Conservation (phyloP, 345 rosid genomes). For the Hibiscus trionum region DNA sequence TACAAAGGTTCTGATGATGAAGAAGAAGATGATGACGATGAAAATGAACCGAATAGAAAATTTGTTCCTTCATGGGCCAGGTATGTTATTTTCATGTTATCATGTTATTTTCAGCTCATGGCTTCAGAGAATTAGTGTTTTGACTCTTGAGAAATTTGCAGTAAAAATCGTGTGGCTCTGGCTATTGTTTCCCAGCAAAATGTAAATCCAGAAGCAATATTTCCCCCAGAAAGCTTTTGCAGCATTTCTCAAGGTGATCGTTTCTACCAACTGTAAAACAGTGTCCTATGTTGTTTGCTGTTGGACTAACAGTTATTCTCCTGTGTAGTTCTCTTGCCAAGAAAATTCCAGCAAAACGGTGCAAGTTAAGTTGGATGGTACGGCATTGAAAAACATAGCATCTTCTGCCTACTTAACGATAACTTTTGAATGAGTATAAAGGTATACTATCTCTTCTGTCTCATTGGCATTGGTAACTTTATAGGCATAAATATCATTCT, state of each 20-base stretch:
- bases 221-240: constrained; percentile 46
- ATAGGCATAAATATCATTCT: not conserved
- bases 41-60: constrained; percentile 33
- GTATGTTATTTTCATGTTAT: constrained; percentile 25
- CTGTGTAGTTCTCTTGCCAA: constrained; percentile 38
- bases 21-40: constrained; percentile 31
- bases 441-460: not conserved
- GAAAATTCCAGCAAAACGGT: constrained; percentile 26
- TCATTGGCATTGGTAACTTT: not conserved
- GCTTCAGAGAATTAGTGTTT: not conserved
- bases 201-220: constrained; percentile 37
- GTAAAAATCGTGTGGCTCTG: constrained; percentile 40
- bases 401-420: not conserved
- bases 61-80: constrained; percentile 86
- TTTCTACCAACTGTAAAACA: not conserved
- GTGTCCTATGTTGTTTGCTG: not conserved
- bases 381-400: not conserved
- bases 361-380: not conserved
- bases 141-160: constrained; percentile 27
- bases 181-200: constrained; percentile 41
- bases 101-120: not conserved
- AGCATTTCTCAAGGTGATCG: constrained; percentile 48
- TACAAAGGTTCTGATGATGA: constrained; percentile 87
- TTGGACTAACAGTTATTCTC: constrained; percentile 6
- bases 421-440: not conserved